These are phyloP conservation scores for Penicillium griseofulvum DNA, from an alignment of 2,329 filamentous ascomycete genomes.

Conservation along the genomic window DNA sequence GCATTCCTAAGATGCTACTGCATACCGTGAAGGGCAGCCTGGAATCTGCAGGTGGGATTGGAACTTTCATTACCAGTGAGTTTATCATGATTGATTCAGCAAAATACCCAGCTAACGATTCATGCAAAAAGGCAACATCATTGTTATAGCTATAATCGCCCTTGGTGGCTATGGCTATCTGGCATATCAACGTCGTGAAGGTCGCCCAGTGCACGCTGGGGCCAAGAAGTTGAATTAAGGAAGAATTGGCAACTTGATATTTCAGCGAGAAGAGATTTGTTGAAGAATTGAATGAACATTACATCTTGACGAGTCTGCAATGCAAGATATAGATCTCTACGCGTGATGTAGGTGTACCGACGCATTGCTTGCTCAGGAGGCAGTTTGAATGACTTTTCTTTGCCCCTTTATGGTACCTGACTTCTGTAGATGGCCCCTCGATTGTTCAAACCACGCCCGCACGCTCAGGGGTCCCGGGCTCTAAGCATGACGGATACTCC, in stretches of 20 bases:
- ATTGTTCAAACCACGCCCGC: background rate
- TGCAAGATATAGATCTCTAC: too few relatives aligned
- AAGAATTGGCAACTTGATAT: background rate
- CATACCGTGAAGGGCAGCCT: constrained; percentile 1
- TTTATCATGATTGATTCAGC: background rate
- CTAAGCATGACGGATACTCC: background rate
- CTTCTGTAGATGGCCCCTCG: too few relatives aligned
- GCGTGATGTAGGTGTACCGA: too few relatives aligned
- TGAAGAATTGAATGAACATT: background rate
- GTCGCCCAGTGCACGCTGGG: constrained; percentile 9
- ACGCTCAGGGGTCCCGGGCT: background rate
- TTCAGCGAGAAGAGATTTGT: too few relatives aligned
- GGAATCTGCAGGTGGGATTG: constrained; percentile 14
- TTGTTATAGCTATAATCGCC: constrained; percentile 14
- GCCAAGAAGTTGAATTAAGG: constrained; percentile 19
- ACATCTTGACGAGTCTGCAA: background rate
- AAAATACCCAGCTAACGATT: background rate
- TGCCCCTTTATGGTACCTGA: too few relatives aligned
- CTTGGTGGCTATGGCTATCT: constrained; percentile 13
- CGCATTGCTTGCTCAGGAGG: too few relatives aligned
- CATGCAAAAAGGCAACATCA: constrained; percentile 13
- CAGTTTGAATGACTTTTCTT: too few relatives aligned
- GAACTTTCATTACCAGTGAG: constrained; percentile 20
- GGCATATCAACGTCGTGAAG: constrained; percentile 13
- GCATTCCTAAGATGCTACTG: background rate